These are phyloP conservation scores for Zanthoxylum bungeanum DNA, from an alignment of 345 rosid genomes.

Conservation along the genomic window DNA sequence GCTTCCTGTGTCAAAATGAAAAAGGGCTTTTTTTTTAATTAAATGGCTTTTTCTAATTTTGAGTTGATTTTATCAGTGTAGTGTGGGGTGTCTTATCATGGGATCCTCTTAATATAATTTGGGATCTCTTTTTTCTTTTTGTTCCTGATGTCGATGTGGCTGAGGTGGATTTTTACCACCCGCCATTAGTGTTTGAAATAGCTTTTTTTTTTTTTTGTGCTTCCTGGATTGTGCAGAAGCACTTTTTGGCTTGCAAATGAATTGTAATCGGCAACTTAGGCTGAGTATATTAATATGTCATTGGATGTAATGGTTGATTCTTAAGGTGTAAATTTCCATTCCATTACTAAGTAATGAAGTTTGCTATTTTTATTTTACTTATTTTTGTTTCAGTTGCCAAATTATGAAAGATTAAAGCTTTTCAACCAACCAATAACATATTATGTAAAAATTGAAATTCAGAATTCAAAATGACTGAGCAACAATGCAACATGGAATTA, in stretches of 20 bases:
- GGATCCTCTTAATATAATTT: background rate
- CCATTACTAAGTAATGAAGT: background rate
- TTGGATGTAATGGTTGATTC: no score
- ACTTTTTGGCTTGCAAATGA: background rate
- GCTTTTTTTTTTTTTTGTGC: background rate
- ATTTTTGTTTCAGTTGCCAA: no score
- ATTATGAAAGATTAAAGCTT: background rate
- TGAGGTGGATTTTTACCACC: conserved; percentile 53
- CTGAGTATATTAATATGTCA: conserved; percentile 11
- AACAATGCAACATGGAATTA: background rate
- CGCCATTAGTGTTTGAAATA: conserved; percentile 27
- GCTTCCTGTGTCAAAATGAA: conserved; percentile 21
- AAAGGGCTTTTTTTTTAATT: conserved; percentile 40
- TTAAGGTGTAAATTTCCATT: conserved; percentile 18
- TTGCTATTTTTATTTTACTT: background rate
- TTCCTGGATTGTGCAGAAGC: conserved; percentile 1
- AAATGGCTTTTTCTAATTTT: conserved; percentile 8
- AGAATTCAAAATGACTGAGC: background rate
- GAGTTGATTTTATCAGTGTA: background rate
- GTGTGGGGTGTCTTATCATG: background rate
- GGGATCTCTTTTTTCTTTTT: conserved; percentile 14
- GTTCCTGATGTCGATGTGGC: no score
- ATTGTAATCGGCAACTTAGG: conserved; percentile 20
- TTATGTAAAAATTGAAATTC: background rate
- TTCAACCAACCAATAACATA: background rate